Base-by-base conservation (phyloP, 768 basidiomycete species). In the Lepiota brunneoincarnata region DNA sequence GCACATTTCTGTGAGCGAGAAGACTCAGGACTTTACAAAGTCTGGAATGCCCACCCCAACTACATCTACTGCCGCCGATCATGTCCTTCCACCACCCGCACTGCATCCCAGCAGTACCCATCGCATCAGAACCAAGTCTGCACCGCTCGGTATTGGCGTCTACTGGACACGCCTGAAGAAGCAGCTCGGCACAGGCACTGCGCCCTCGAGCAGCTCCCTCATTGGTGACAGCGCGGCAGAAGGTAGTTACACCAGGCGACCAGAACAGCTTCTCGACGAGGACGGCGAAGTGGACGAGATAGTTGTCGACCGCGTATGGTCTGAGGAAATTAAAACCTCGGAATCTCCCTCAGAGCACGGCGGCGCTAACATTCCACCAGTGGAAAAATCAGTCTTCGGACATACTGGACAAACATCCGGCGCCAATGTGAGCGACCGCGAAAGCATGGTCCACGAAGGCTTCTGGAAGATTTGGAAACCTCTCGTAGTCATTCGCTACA, bases 281-380 rank as follows among this genome's bases (percentile, higher is more conserved):
- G 65, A 63, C 12, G 72, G 66, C 34, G 69, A 74, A 49, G 82
- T 90, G 6, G 80, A 91, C 66, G 81, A 88, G 70, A 80, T 90
- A 18, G 82, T 91, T 20, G 89, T 91, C 14, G 89, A 91, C 66
- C 78, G 87, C 43, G 70, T 75, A 28, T 88, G 86, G 87, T 71
- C 77, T 2, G 82, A 83, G 51, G 81, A 82, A 56, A 73, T 79
- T 57, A 80, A 77, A 64, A 82, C 73, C 48, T 79, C 79, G 18
- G 65, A 75, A 38, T 69, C 78, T 20, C 78, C 78, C 50, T 80
- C 82, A 14, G 83, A 85, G 24, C 76, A 79, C 24, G 77, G 71
- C 49, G 60, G 35, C 26, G 49, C 60, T 15, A 74, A 68, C 15
- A 76, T 21, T 5, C 38, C 44, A 18, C 52, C 37, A 47, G 17